These are phyloP conservation scores for Castanospermum australe DNA, from an alignment of 306 rosid species.

Conservation along the genomic window DNA sequence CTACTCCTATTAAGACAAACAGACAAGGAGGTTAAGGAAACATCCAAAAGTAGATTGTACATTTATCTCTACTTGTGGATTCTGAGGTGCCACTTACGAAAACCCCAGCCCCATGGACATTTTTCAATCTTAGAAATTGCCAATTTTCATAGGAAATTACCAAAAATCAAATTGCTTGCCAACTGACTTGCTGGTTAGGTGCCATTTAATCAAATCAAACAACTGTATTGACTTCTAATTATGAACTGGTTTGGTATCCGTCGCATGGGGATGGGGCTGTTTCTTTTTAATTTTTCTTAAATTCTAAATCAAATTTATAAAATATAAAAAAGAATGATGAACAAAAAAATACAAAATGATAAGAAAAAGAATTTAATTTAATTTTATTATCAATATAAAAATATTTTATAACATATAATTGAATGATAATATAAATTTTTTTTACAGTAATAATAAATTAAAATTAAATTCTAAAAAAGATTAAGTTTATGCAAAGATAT, in stretches of 20 bases:
- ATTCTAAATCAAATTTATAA: neutral
- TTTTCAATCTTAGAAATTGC: constrained; percentile 27
- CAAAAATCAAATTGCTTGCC: constrained; percentile 21
- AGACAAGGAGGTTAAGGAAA: constrained; percentile 50
- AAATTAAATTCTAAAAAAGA: too few species aligned
- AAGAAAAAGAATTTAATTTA: too few species aligned
- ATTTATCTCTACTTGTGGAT: constrained; percentile 60
- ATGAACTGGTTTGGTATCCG: neutral
- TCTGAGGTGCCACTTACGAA: constrained; percentile 44
- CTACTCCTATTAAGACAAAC: constrained; percentile 57
- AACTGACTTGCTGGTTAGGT: constrained; percentile 16
- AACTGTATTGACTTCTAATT: constrained; percentile 16
- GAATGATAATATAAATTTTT: too few species aligned
- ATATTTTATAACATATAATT: too few species aligned
- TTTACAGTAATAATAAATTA: too few species aligned
- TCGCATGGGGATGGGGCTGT: neutral
- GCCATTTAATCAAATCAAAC: constrained; percentile 4
- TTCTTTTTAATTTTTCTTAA: neutral
- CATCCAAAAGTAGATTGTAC: constrained; percentile 53
- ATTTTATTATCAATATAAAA: too few species aligned
- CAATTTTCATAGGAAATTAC: constrained; percentile 33
- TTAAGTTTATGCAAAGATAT: too few species aligned
- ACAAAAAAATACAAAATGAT: neutral
- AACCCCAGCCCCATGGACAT: constrained; percentile 5
- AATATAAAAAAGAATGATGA: neutral